Evolutionary conservation across 2,329 filamentous ascomycete species (phyloP).

Genomic region (Cladophialophora psammophila): DNA sequence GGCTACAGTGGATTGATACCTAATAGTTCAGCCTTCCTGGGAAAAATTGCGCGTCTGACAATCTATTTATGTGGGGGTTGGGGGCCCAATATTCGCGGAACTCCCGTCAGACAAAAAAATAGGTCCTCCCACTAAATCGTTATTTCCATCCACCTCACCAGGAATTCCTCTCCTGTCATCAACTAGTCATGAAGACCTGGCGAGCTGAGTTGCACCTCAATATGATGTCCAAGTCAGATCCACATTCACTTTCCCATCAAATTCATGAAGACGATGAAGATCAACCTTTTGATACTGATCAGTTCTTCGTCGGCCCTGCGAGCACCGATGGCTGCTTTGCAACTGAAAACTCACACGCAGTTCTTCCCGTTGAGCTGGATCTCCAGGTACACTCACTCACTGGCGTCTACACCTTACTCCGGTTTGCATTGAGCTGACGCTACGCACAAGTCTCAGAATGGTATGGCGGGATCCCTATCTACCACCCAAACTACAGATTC

Average conservation of each 20-base stretch:
- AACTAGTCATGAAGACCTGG: neutral
- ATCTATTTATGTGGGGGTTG: neutral
- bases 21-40: neutral
- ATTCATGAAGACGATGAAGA: slow-evolving; percentile 4
- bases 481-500: neutral
- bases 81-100: neutral
- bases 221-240: neutral
- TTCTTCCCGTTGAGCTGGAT: too few relatives aligned
- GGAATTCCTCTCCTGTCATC: neutral
- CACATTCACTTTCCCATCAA: neutral
- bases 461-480: neutral
- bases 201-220: neutral
- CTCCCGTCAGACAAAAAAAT: neutral
- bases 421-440: neutral
- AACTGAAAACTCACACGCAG: neutral
- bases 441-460: neutral
- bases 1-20: neutral
- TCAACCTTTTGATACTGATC: slow-evolving; percentile 20
- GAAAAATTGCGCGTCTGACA: neutral
- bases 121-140: neutral
- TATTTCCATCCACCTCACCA: neutral
- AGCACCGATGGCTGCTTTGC: slow-evolving; percentile 20
- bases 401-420: neutral
- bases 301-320: slow-evolving; percentile 30
- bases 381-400: neutral